phyloP scores from a whole-genome alignment of 2,329 filamentous ascomycete species.

The Tolypocladium capitatum region DNA sequence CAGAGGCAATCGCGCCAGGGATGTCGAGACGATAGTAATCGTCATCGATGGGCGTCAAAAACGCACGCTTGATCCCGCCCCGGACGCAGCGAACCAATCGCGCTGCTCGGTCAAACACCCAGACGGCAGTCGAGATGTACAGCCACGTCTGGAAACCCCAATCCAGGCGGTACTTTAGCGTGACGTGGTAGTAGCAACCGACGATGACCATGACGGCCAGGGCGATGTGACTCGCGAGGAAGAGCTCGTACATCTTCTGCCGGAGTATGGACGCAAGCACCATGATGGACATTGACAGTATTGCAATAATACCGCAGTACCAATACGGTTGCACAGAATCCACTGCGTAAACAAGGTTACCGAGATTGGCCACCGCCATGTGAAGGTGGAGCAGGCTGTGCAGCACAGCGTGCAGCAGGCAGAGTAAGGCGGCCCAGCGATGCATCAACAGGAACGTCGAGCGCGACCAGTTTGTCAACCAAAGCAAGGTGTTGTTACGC shows the following conservation, averaged over 20 bases:
- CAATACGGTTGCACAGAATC: conserved; percentile 5
- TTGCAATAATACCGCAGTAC: conserved; percentile 26
- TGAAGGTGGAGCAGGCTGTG: conserved; percentile 25
- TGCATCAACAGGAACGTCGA: conserved; percentile 33
- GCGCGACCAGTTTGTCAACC: conserved; percentile 31
- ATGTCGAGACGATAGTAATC: conserved; percentile 14
- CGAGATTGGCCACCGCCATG: conserved; percentile 3
- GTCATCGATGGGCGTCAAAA: conserved; percentile 10
- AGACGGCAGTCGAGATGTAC: conserved; percentile 11
- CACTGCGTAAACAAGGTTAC: conserved; percentile 12
- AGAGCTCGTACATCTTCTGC: conserved; percentile 25
- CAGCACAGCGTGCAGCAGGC: conserved; percentile 25
- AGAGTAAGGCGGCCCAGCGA: conserved; percentile 30
- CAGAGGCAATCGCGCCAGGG: conserved; percentile 8
- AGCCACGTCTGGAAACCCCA: conserved; percentile 29
- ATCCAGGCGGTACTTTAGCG: conserved; percentile 18
- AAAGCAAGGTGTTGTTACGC: conserved; percentile 31
- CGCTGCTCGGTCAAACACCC: conserved; percentile 12
- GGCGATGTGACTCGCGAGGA: conserved; percentile 27
- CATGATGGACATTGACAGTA: conserved; percentile 15
- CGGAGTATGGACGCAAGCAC: conserved; percentile 21
- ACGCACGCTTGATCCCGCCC: conserved; percentile 9
- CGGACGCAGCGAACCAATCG: conserved; percentile 6
- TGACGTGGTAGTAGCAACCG: conserved; percentile 28
- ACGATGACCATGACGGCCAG: conserved; percentile 25